Evolutionary conservation across 768 basidiomycete species (phyloP).

Genomic region (Coprinopsis sp.): DNA sequence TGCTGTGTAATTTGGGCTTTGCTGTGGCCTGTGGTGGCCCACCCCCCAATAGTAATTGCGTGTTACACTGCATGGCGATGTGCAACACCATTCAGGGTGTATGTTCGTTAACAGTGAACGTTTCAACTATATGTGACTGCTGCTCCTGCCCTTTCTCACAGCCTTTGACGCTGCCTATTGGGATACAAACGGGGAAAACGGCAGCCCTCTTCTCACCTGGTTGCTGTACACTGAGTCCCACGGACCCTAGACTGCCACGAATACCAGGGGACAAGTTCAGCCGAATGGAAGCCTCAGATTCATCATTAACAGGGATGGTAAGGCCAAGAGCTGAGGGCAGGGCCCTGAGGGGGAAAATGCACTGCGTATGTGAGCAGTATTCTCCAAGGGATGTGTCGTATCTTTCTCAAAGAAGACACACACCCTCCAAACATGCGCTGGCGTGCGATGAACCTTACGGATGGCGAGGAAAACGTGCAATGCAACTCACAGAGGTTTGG

Average conservation of each 20-base stretch:
- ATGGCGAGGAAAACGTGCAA: no score
- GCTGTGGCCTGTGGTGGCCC: not conserved
- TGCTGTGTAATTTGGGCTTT: conserved; percentile 17
- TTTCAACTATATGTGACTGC: not conserved
- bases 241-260: conserved; percentile 22
- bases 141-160: not conserved
- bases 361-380: no score
- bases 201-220: conserved; percentile 33
- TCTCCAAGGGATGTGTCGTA: no score
- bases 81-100: conserved; percentile 26
- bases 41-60: no score
- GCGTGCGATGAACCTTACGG: no score
- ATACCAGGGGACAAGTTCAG: conserved; percentile 30
- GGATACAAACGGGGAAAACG: conserved; percentile 34
- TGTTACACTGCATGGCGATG: conserved; percentile 29
- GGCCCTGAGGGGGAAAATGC: no score
- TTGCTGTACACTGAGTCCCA: conserved; percentile 29
- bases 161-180: conserved; percentile 24
- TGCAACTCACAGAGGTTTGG: no score
- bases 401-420: no score
- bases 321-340: conserved; percentile 27
- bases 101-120: conserved; percentile 30
- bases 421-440: no score
- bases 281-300: conserved; percentile 28
- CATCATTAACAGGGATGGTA: conserved; percentile 29